Conservation (phyloP, 495 filamentous ascomycete species). For the Lophiotrema nucula region DNA sequence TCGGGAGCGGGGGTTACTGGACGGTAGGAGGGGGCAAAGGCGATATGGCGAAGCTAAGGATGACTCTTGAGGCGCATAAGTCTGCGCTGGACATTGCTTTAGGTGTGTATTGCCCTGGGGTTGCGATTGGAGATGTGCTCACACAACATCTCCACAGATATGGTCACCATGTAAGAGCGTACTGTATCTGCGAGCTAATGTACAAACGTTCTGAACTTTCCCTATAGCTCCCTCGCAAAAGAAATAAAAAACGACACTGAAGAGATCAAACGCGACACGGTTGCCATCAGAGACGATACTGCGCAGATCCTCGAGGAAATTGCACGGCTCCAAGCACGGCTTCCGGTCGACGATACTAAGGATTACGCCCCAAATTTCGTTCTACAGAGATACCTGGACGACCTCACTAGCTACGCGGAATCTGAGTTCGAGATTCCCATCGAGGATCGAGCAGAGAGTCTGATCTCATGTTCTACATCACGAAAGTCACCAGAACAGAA, state of each 20-base stretch:
- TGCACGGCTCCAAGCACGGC: slow-evolving; percentile 5
- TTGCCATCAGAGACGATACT: slow-evolving; percentile 7
- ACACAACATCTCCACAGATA: too few species aligned
- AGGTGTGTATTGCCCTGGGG: too few species aligned
- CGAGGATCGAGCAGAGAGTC: too few species aligned
- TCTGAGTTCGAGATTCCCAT: too few species aligned
- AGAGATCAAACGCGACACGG: neutral
- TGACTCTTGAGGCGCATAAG: slow-evolving; percentile 10
- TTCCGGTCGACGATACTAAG: neutral
- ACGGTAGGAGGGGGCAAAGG: slow-evolving; percentile 1
- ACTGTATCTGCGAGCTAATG: neutral
- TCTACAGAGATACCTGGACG: slow-evolving; percentile 17
- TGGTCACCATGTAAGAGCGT: neutral
- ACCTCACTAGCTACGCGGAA: slow-evolving; percentile 15
- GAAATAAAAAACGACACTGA: slow-evolving; percentile 12
- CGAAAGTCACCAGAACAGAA: too few species aligned
- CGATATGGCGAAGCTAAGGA: slow-evolving; percentile 2
- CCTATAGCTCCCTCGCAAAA: neutral
- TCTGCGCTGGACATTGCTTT: slow-evolving; percentile 7
- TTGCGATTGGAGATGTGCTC: too few species aligned
- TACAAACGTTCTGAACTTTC: neutral
- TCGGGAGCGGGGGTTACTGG: neutral
- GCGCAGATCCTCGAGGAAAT: slow-evolving; percentile 15
- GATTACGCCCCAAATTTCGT: too few species aligned
- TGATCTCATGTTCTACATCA: too few species aligned